Evolutionary conservation across 192 early-diverging fungal species (phyloP).

Genomic region (Phlyctochytrium bullatum): DNA sequence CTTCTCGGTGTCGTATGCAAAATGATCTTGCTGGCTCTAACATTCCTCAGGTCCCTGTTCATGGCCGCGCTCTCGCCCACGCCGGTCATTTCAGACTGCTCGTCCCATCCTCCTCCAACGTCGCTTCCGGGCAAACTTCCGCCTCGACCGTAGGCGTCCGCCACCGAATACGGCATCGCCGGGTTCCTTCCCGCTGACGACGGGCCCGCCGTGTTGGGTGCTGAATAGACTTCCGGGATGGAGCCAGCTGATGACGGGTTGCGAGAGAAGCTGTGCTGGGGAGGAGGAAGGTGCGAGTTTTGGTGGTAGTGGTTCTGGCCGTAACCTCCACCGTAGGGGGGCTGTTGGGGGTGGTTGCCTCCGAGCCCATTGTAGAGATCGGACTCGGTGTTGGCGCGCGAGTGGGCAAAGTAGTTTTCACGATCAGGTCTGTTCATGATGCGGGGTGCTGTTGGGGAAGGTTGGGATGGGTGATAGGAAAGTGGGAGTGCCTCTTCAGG

Average conservation of each 20-base stretch:
- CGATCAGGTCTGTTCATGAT: too few relatives aligned
- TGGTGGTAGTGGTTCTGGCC: background rate
- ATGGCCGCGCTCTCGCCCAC: background rate
- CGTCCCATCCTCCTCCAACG: background rate
- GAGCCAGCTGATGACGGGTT: background rate
- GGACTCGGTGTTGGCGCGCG: background rate
- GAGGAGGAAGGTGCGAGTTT: background rate
- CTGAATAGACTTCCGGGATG: background rate
- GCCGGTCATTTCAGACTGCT: background rate
- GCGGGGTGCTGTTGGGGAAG: too few relatives aligned
- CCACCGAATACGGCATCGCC: background rate
- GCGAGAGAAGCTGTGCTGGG: background rate
- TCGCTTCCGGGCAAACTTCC: background rate
- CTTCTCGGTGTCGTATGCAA: conserved; percentile 28
- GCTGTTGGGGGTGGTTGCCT: background rate
- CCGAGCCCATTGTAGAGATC: background rate
- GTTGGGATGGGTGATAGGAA: too few relatives aligned
- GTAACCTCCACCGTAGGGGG: background rate
- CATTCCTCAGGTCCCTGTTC: background rate
- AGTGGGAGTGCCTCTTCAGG: too few relatives aligned
- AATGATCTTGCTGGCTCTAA: conserved; percentile 15
- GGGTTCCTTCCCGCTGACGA: background rate
- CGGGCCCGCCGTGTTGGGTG: background rate
- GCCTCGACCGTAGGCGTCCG: background rate
- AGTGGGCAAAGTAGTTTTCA: conserved; percentile 1